A percentile compares a stretch with the other conserved stretches of the same genome.
phyloP scores from a whole-genome alignment of 2,329 filamentous ascomycete species.

The Colletotrichum falcatum region DNA sequence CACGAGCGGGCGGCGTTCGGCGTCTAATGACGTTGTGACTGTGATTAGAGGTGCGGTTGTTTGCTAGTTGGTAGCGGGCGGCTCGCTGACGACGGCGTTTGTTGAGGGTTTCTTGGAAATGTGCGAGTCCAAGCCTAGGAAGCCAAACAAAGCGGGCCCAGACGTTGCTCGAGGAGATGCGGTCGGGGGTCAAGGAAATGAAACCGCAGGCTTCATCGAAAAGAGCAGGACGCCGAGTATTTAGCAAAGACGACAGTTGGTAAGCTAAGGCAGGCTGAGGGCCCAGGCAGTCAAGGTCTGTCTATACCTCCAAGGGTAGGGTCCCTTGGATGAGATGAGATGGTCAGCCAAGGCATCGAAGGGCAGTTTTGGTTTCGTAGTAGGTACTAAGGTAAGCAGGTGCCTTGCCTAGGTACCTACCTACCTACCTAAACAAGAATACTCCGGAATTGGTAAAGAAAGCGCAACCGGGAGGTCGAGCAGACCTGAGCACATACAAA shows the following conservation, averaged over 20 bases:
- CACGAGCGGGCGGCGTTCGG: conserved; percentile 17
- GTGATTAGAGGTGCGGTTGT: conserved; percentile 21
- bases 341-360: neutral
- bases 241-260: conserved; percentile 8
- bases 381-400: neutral
- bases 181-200: conserved; percentile 6
- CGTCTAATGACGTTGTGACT: conserved; percentile 32
- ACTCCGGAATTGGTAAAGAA: too few species aligned
- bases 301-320: too few species aligned
- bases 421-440: too few species aligned
- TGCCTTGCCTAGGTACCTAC: too few species aligned
- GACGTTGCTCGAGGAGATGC: conserved; percentile 16
- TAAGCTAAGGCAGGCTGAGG: conserved; percentile 13
- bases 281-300: conserved; percentile 7
- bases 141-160: neutral
- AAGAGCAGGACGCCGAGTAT: conserved; percentile 23
- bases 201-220: neutral
- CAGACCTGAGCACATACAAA: neutral
- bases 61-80: conserved; percentile 12
- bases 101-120: conserved; percentile 14
- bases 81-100: conserved; percentile 28
- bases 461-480: neutral
- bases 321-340: neutral
- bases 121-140: neutral
- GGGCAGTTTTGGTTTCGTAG: neutral